Evolutionary conservation across 345 rosid species (phyloP).

Genomic region (Syzygium aromaticum): DNA sequence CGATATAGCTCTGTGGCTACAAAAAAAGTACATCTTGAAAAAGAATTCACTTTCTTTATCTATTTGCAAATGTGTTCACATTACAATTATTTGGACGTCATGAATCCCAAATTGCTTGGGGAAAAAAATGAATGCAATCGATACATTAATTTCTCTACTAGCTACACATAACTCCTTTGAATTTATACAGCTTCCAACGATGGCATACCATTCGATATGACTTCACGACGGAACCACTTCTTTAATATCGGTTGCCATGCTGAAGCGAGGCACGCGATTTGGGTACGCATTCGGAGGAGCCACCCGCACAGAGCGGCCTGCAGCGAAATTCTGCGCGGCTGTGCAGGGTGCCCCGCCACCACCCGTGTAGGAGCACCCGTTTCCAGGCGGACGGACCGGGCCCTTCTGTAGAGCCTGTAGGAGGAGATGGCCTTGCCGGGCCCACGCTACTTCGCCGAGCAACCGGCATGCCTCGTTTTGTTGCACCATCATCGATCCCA

Average conservation of each 20-base stretch:
- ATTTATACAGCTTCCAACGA: background rate
- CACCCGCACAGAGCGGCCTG: background rate
- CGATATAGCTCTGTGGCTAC: background rate
- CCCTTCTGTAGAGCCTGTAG: background rate
- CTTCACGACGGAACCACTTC: background rate
- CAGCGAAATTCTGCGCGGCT: background rate
- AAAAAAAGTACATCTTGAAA: too few relatives aligned
- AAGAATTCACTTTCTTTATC: too few relatives aligned
- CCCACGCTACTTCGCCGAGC: background rate
- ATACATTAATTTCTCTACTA: too few relatives aligned
- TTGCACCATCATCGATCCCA: background rate
- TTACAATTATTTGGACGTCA: background rate
- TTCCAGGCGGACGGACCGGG: background rate
- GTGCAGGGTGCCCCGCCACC: background rate
- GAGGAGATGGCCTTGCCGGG: background rate
- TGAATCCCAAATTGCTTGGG: background rate
- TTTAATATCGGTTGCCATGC: background rate
- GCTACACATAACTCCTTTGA: too few relatives aligned
- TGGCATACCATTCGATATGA: background rate
- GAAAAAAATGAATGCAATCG: background rate
- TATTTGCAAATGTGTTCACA: background rate
- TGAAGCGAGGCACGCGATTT: background rate
- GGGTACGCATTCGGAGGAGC: background rate
- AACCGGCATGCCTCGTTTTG: background rate
- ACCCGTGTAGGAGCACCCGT: background rate